Percentiles rank a stretch among this genome's conserved stretches.
These are phyloP conservation scores for Lasiosphaeris hirsuta DNA, from an alignment of 495 filamentous ascomycete genomes.

Conservation along the genomic window DNA sequence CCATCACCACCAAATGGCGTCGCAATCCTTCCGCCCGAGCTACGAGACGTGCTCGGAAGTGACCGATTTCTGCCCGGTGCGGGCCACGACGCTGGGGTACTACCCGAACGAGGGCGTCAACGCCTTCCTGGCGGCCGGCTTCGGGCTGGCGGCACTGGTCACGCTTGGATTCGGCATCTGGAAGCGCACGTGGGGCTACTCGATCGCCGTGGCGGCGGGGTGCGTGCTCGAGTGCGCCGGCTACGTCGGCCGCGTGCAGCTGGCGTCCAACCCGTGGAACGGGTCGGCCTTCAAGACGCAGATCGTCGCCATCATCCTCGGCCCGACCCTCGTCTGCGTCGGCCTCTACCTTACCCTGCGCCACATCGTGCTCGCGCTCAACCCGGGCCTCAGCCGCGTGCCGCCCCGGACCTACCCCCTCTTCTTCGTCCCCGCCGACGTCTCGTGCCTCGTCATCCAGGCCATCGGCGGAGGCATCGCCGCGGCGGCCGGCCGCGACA, in stretches of 20 bases:
- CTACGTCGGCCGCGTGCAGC: conserved; percentile 59
- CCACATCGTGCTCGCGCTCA: conserved; percentile 54
- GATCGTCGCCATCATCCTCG: conserved; percentile 64
- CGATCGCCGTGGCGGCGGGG: conserved; percentile 49
- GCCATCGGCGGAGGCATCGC: conserved; percentile 64
- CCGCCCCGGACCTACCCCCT: conserved; percentile 58
- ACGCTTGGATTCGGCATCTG: conserved; percentile 53
- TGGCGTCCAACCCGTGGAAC: conserved; percentile 60
- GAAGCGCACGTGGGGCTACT: conserved; percentile 63
- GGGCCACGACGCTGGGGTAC: conserved; percentile 64
- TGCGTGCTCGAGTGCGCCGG: conserved; percentile 42
- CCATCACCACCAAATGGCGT: conserved; percentile 8
- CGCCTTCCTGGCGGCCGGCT: conserved; percentile 57
- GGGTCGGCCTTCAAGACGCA: conserved; percentile 59
- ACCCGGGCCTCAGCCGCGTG: conserved; percentile 52
- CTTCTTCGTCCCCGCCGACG: conserved; percentile 63
- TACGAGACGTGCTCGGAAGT: conserved; percentile 48
- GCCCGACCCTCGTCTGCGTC: conserved; percentile 62
- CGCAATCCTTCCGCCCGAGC: conserved; percentile 22
- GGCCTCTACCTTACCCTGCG: conserved; percentile 66
- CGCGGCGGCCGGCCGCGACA: conserved; percentile 43
- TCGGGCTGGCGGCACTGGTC: conserved; percentile 46
- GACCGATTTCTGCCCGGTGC: conserved; percentile 50
- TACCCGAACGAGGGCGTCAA: conserved; percentile 61
- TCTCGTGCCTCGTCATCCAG: conserved; percentile 61